Base-by-base conservation (phyloP, 2,329 filamentous ascomycete species). In the Colletotrichum coccodes region DNA sequence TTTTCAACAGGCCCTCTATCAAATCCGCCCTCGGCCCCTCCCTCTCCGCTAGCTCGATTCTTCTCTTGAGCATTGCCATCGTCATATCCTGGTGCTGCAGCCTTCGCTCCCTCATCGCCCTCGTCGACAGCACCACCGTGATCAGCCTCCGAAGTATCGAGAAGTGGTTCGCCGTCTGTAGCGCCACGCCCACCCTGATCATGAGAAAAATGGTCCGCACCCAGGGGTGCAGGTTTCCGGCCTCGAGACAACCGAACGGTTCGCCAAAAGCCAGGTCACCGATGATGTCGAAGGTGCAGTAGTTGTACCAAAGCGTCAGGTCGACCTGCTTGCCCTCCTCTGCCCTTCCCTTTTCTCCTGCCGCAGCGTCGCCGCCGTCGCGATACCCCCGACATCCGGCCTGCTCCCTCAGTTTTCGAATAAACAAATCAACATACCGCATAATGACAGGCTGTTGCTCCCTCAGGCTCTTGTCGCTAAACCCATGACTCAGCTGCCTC, bases 341-440 rank as follows among this genome's bases (percentile, higher is more conserved):
- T 9, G 0, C 53, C 54, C 1, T 36, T 16, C 0, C 26, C 26
- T 44, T 49, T 14, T 14, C 34, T 5, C 4, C 56, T 11, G 28
- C 14, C 12, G 8, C 18, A 9, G n/a, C n/a, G 8, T 2, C 40
- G 6, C n/a, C 40, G 8, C 12, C 26, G 11, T 42, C 26, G 3
- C 12, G 36, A 5, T 14, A 11, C 14, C 26, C 11, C 18, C 26
- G 1, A 7, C 6, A 8, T 32, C 11, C 16, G 3, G 2, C 0
- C 21, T 4, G 14, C 21, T 82, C 78, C 28, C 72, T 73, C 52
- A 85, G 69, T 38, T 76, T 76, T 7, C 72, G 56, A 23, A 84
- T 76, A 26, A 85, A 77, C 7, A 82, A 64, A 36, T 80, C 74
- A 8, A 82, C 79, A 69, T 85, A 82, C 0, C 71, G 71, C 66